Base-by-base conservation (phyloP, 75 land plant genomes). In the Larix kaempferi region DNA sequence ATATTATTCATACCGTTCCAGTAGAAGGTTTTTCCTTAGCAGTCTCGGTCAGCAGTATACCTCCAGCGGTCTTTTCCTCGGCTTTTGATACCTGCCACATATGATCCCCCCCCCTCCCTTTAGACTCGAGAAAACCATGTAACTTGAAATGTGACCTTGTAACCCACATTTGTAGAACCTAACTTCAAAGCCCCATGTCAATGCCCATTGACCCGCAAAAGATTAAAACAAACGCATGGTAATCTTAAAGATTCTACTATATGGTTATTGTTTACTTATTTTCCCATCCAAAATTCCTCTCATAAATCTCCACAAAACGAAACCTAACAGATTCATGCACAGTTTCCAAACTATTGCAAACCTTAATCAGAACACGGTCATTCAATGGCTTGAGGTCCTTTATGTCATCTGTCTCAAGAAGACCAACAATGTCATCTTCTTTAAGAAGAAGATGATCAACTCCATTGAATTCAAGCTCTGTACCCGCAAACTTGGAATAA, bases 21-120 rank as follows among this genome's bases (percentile, higher is more conserved):
- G 79, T 84, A 5, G 89, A 90, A 57, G 91, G 89, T 80, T 89
- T 89, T 75, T 89, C 91, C 82, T 89, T 89, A 8, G 91, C 83
- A 74, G 77, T 79, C 56, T 79, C 82, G 33, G 91, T 84, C 62
- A 89, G 65, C 69, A 89, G 67, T 56, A 89, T 69, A 44, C 91
- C 91, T 17, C 91, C 91, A 21, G 91, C 80, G 10, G 91, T 89
- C 75, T 84, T 87, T 26, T 77, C 81, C 65, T 88, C 89, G 5
- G 85, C 84, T 59, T 86, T 85, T 19, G 82, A 69, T 23, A 79
- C 85, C 84, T 82, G 74, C 54, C 52, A 41, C 54, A 41, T 69
- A 29, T 22, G 61, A 74, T 59, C 26, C 21, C 60, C 21, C 7
- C 19, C 7, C 60, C 21, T 6, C 19, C 7, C 26, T 10, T 74